phyloP scores from a whole-genome alignment of 2,329 filamentous ascomycete species.

The Apiospora arundinis region DNA sequence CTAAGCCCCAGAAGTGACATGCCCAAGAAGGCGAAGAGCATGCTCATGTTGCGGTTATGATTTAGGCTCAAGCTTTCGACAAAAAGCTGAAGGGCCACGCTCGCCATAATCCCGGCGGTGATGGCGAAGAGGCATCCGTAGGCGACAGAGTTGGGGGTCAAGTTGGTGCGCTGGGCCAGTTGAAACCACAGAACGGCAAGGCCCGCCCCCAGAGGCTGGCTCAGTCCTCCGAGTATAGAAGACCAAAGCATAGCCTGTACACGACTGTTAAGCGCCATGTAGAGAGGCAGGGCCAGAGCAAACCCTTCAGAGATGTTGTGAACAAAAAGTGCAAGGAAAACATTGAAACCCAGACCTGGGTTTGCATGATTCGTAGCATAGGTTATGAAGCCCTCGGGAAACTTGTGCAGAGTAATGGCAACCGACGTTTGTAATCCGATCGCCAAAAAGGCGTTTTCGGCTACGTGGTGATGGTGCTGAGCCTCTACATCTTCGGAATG shows the following conservation, averaged over 20 bases:
- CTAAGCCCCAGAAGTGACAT: constrained; percentile 89
- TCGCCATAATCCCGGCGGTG: constrained; percentile 94
- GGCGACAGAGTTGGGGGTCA: constrained; percentile 59
- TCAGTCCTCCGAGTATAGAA: constrained; percentile 81
- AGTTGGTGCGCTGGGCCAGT: constrained; percentile 61
- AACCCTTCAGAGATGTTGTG: constrained; percentile 99
- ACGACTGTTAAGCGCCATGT: constrained; percentile 85
- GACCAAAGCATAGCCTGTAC: constrained; percentile 85
- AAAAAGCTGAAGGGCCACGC: constrained; percentile 88
- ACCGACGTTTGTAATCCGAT: constrained; percentile 96
- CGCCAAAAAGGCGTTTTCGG: constrained; percentile 89
- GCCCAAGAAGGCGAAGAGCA: constrained; percentile 80
- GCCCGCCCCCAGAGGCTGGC: constrained; percentile 84
- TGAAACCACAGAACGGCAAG: constrained; percentile 88
- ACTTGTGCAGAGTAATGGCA: constrained; percentile 94
- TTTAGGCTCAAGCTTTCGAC: constrained; percentile 84
- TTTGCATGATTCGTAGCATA: constrained; percentile 98
- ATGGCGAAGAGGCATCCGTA: constrained; percentile 86
- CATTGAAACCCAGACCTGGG: constrained; percentile 83
- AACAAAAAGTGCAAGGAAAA: constrained; percentile 95
- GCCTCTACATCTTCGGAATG: constrained; percentile 52
- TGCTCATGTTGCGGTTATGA: constrained; percentile 78
- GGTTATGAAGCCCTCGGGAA: constrained; percentile 87
- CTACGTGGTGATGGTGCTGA: constrained; percentile 91
- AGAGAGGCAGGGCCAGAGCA: constrained; percentile 89